Base-by-base conservation (phyloP, 108 stramenopile species). In the Poteriospumella lacustris region DNA sequence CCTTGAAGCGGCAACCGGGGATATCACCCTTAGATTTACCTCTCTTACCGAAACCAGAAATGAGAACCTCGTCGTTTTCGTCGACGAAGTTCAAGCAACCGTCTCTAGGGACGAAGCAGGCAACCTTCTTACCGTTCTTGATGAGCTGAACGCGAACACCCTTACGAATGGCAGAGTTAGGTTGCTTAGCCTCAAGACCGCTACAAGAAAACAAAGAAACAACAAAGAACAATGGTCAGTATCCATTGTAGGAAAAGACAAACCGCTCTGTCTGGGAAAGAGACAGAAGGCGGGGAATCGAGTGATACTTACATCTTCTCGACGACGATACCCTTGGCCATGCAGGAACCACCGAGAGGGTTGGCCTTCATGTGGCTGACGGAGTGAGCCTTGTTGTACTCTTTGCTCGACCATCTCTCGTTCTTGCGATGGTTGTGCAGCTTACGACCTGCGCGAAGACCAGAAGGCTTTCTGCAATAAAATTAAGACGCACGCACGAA, bases 71-170 rank as follows among this genome's bases (percentile, higher is more conserved):
- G 89, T 99, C 97, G 89, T 99, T 99, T 88, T 99, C 97, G 80
- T 99, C 97, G 56, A 95, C 93, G 80, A 89, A 99, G 93, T 99
- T 99, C 89, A 99, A 88, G 86, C 96, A 98, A 90, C 99, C 99
- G 88, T 99, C 99, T 42, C 96, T 89, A 68, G 99, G 99, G 42
- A 99, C 97, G 90, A 99, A 99, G 44, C 96, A 96, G 39, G 99
- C 96, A 86, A 99, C 95, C 92, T 98, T 99, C 95, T 99, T 99
- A 81, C 96, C 99, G 79, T 99, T 99, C 96, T 99, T 99, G 89
- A 99, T 99, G 68, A 99, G 89, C 88, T 99, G 99, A 58, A 99
- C 99, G 59, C 99, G 96, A 47, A 97, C 96, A 77, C 96, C 96
- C 92, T 99, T 99, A 78, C 99, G 96, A 87, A 99, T 99, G 79